Conservation (phyloP, 148 eudicot species). For the Vaccinium darrowii region DNA sequence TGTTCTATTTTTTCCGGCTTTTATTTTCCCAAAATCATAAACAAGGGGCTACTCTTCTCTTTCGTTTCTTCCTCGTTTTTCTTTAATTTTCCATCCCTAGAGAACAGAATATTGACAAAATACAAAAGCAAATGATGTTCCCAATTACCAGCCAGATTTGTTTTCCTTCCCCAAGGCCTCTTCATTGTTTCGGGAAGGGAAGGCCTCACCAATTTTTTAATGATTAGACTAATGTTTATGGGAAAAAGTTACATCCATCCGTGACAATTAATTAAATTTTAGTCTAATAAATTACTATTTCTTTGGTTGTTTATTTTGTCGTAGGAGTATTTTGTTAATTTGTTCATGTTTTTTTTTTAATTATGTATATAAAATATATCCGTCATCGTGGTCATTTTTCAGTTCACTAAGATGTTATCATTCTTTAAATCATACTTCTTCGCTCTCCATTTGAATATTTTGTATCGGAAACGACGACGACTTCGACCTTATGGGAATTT, state of each 20-base stretch:
- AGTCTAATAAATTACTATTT: not conserved
- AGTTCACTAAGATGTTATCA: not conserved
- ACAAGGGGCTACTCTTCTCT: not conserved
- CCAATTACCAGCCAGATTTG: constrained; percentile 1
- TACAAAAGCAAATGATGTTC: constrained; percentile 5
- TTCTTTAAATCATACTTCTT: not conserved
- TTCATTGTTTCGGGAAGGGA: constrained; percentile 10
- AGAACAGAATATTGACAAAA: constrained; percentile 11
- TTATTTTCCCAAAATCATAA: no score
- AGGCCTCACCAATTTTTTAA: constrained; percentile 2
- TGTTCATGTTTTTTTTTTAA: no score
- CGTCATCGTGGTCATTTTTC: not conserved
- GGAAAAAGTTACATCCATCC: not conserved
- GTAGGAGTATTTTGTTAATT: not conserved
- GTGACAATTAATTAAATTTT: not conserved
- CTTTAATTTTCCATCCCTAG: constrained; percentile 5
- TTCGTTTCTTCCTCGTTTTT: not conserved
- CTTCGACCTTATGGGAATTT: not conserved
- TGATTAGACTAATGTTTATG: not conserved
- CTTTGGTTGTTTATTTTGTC: not conserved
- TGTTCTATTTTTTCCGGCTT: not conserved
- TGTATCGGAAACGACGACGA: not conserved
- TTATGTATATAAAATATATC: not conserved
- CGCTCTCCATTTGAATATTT: not conserved
- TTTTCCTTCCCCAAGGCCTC: constrained; percentile 17